Evolutionary conservation across 805 yeast genomes (phyloP).

Genomic region (Myxozyma monticola): DNA sequence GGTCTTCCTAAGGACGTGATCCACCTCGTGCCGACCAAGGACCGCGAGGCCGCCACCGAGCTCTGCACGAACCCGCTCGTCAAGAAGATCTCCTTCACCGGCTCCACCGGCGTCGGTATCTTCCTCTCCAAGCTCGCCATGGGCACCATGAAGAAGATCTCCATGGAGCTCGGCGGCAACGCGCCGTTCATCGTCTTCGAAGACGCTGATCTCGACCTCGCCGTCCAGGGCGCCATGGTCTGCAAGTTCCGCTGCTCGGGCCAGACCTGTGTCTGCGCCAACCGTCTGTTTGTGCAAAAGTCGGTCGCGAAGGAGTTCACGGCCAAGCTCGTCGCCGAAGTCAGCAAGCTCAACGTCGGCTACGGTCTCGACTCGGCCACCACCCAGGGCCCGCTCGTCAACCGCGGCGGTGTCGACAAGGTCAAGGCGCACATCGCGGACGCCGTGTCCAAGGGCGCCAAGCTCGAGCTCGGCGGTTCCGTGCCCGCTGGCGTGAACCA

Average conservation of each 20-base stretch:
- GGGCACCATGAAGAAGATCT: constrained; percentile 65
- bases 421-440: constrained; percentile 64
- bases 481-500: constrained; percentile 52
- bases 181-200: constrained; percentile 79
- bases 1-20: constrained; percentile 71
- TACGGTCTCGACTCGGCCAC: constrained; percentile 58
- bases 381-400: constrained; percentile 78
- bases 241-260: constrained; percentile 76
- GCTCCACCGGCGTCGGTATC: constrained; percentile 74
- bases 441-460: constrained; percentile 66
- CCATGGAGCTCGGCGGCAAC: constrained; percentile 78
- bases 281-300: constrained; percentile 44
- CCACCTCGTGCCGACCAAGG: constrained; percentile 55
- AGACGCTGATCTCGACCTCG: constrained; percentile 67
- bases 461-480: constrained; percentile 60
- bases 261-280: constrained; percentile 63
- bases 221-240: constrained; percentile 63
- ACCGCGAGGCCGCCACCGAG: constrained; percentile 49
- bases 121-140: constrained; percentile 59
- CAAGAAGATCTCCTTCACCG: constrained; percentile 73
- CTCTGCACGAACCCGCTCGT: constrained; percentile 57
- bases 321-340: constrained; percentile 49
- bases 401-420: constrained; percentile 59
- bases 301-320: constrained; percentile 62
- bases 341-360: constrained; percentile 54